Conservation (phyloP, 176 grass and related monocot species). For the Ampelocalamus luodianensis region DNA sequence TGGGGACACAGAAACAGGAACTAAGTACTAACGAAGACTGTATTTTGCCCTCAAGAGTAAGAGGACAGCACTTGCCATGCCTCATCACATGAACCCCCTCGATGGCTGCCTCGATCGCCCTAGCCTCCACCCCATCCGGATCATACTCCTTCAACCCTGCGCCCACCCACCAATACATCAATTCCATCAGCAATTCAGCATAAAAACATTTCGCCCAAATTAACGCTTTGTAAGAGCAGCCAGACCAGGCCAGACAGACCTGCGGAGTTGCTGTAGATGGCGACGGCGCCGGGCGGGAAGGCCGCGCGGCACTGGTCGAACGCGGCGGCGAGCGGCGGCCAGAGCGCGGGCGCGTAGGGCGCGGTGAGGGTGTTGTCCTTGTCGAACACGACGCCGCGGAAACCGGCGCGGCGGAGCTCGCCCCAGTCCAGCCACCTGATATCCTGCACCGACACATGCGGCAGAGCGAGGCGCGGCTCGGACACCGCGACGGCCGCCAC, state of each 20-base stretch:
- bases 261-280: slow-evolving; percentile 92
- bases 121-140: slow-evolving; percentile 73
- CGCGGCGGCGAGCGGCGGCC: slow-evolving; percentile 64
- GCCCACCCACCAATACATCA: slow-evolving; percentile 9
- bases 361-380: slow-evolving; percentile 99
- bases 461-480: slow-evolving; percentile 77
- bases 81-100: slow-evolving; percentile 90
- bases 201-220: slow-evolving; percentile 13
- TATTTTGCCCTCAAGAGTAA: background rate
- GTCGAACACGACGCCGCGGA: slow-evolving; percentile 93
- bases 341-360: slow-evolving; percentile 73
- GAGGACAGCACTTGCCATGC: slow-evolving; percentile 67
- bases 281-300: slow-evolving; percentile 72
- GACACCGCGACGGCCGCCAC: slow-evolving; percentile 52
- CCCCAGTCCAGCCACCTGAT: slow-evolving; percentile 86
- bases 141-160: slow-evolving; percentile 85
- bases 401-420: slow-evolving; percentile 77
- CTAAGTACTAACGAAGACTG: background rate
- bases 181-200: slow-evolving; percentile 8
- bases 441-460: slow-evolving; percentile 75
- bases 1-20: background rate
- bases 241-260: slow-evolving; percentile 51
- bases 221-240: background rate
- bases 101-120: slow-evolving; percentile 63
- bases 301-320: slow-evolving; percentile 66